These are phyloP conservation scores for Aspergillus cavernicola DNA, from an alignment of 495 filamentous ascomycete genomes.

Conservation along the genomic window DNA sequence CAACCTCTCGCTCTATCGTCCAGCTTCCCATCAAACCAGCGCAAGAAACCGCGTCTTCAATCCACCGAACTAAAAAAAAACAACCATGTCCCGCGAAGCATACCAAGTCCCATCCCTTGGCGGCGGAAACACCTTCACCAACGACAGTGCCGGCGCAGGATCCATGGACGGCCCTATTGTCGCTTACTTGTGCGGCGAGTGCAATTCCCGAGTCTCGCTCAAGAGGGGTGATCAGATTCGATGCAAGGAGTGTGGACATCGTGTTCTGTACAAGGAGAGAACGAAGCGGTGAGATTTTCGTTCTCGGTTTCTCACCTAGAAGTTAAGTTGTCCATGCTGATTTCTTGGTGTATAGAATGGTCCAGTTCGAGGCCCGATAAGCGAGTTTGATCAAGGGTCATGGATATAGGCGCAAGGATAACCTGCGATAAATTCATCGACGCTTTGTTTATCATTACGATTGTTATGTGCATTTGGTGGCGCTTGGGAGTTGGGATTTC, in stretches of 20 bases:
- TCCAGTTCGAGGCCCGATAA: constrained; percentile 94
- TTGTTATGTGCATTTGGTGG: constrained; percentile 15
- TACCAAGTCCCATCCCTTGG: constrained; percentile 45
- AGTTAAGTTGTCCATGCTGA: no score
- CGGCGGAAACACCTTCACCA: constrained; percentile 36
- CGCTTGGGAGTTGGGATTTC: constrained; percentile 15
- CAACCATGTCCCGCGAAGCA: constrained; percentile 46
- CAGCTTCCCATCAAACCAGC: neutral
- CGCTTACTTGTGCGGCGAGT: constrained; percentile 91
- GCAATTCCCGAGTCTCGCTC: constrained; percentile 74
- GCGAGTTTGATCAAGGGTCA: no score
- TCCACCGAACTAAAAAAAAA: neutral
- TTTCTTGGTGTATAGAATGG: constrained; percentile 61
- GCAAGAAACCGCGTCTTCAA: neutral
- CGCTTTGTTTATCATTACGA: neutral
- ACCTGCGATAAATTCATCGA: neutral
- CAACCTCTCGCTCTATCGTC: no score
- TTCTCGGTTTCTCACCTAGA: constrained; percentile 11
- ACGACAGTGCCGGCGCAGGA: constrained; percentile 22
- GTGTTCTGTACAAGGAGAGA: constrained; percentile 95
- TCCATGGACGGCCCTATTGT: constrained; percentile 50
- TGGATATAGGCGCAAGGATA: no score
- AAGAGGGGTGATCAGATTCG: constrained; percentile 84
- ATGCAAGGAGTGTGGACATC: constrained; percentile 94
- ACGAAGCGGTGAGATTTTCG: constrained; percentile 76